Evolutionary conservation across 805 yeast species (phyloP), one percentile per base, ranked within the genome.

Genomic region (Saturnispora saitoi): DNA sequence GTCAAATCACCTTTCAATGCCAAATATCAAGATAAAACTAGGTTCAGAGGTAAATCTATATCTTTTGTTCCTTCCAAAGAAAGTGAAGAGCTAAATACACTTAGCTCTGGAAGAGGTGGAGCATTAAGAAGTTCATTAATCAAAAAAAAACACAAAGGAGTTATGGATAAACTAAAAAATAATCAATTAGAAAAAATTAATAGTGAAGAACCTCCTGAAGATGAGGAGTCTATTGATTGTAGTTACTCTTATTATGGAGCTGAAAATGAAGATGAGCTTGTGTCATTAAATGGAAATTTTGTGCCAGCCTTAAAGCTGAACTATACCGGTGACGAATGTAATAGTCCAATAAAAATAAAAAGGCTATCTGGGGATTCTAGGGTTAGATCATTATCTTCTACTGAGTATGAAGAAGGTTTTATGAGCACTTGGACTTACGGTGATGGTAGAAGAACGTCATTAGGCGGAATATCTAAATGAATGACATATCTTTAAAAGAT

Each of bases 211-310:
- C 47, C 41, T 3, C n/a, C 14, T 15, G 28, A 26, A 11, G 28
- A 20, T 30, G 26, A 30, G 3, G 20, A 29, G 9, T 11, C 19
- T 5, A 20, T 32, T 11, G 39, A 37, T 7, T 22, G 24, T 12
- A 46, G 44, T 29, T 39, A 46, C 19, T 46, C 48, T 3, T 46
- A 45, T 24, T 45, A 46, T 32, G 48, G 30, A 8, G 30, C 31
- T n/a, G 48, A 40, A 12, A 15, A 30, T 26, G 47, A 36, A 34
- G 22, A 10, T 34, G 38, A 34, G 17, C 20, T 7, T 19, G 20
- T 15, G 19, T 17, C 20, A 17, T 15, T 34, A 10, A 10, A 34
- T 34, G 20, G 12, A 17, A 9, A 17, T 19, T 34, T 22, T 17
- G 17, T 20, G 5, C 38, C 38, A 17, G 17, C 17, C 6, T 12